A percentile compares a stretch with the other conserved stretches of the same genome.
These are phyloP conservation scores for Yamadazyma aaseri DNA, from an alignment of 1,139 yeast genomes.

Conservation along the genomic window DNA sequence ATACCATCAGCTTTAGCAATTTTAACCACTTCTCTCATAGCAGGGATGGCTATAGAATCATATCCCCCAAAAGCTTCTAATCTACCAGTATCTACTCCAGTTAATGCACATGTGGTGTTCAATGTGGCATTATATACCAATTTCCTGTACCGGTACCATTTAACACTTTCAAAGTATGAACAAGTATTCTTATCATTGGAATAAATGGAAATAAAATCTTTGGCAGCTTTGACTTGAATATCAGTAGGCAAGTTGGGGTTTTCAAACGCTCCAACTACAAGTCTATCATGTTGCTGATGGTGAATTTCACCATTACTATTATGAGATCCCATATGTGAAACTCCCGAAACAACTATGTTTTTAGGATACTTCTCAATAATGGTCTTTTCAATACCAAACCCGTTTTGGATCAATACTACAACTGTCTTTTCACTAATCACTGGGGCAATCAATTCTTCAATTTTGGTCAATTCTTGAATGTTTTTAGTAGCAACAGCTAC, in stretches of 20 bases:
- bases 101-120: slow-evolving; percentile 34
- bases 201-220: slow-evolving; percentile 49
- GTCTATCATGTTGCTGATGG: slow-evolving; percentile 52
- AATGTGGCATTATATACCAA: slow-evolving; percentile 34
- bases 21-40: slow-evolving; percentile 22
- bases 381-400: slow-evolving; percentile 67
- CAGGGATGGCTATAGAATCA: slow-evolving; percentile 14
- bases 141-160: slow-evolving; percentile 60
- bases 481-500: slow-evolving; percentile 68
- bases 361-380: slow-evolving; percentile 57
- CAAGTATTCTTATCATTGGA: slow-evolving; percentile 32
- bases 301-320: slow-evolving; percentile 50
- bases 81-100: slow-evolving; percentile 29
- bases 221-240: slow-evolving; percentile 25
- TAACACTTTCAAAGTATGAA: slow-evolving; percentile 46
- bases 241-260: slow-evolving; percentile 14
- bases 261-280: slow-evolving; percentile 54
- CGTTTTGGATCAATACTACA: slow-evolving; percentile 68
- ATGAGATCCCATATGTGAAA: slow-evolving; percentile 65
- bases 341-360: slow-evolving; percentile 62
- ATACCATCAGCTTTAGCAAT: slow-evolving; percentile 16
- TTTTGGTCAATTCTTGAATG: slow-evolving; percentile 58
- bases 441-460: slow-evolving; percentile 59
- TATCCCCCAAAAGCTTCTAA: slow-evolving; percentile 17
- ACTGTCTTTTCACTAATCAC: slow-evolving; percentile 46